Percentiles rank a stretch among this genome's conserved stretches.
Evolutionary conservation across 805 yeast species (phyloP).

Genomic region (Yarrowia sp.): DNA sequence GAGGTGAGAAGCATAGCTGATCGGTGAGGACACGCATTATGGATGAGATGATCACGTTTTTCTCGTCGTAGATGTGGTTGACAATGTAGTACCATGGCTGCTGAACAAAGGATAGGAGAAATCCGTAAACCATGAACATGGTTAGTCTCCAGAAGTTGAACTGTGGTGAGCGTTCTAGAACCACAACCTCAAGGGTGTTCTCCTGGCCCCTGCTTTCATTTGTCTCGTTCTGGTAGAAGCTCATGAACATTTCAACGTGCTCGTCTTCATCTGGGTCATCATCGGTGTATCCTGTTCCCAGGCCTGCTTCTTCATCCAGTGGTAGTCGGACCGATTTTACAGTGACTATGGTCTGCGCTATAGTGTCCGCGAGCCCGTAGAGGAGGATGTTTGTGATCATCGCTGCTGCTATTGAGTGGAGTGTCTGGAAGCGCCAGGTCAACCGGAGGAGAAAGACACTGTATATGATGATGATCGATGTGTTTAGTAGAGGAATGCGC

Average conservation of each 20-base stretch:
- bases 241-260: slow-evolving; percentile 17
- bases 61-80: slow-evolving; percentile 71
- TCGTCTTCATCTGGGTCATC: slow-evolving; percentile 13
- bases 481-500: not conserved
- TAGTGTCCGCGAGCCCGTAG: slow-evolving; percentile 84
- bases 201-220: not conserved
- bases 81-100: slow-evolving; percentile 85
- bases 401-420: slow-evolving; percentile 20
- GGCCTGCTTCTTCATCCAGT: not conserved
- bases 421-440: slow-evolving; percentile 8
- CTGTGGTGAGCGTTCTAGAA: not conserved
- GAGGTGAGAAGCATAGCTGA: slow-evolving; percentile 84
- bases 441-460: slow-evolving; percentile 1
- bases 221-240: not conserved
- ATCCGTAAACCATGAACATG: slow-evolving; percentile 86
- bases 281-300: not conserved
- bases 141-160: slow-evolving; percentile 69
- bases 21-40: slow-evolving; percentile 85
- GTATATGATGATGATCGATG: slow-evolving; percentile 5
- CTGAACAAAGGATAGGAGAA: slow-evolving; percentile 74
- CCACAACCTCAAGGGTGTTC: not conserved
- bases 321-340: not conserved
- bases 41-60: slow-evolving; percentile 70
- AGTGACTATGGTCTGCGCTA: slow-evolving; percentile 67
- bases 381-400: slow-evolving; percentile 74